Conservation (phyloP, 2,329 filamentous ascomycete genomes). For the Ceratocystis huliohia region DNA sequence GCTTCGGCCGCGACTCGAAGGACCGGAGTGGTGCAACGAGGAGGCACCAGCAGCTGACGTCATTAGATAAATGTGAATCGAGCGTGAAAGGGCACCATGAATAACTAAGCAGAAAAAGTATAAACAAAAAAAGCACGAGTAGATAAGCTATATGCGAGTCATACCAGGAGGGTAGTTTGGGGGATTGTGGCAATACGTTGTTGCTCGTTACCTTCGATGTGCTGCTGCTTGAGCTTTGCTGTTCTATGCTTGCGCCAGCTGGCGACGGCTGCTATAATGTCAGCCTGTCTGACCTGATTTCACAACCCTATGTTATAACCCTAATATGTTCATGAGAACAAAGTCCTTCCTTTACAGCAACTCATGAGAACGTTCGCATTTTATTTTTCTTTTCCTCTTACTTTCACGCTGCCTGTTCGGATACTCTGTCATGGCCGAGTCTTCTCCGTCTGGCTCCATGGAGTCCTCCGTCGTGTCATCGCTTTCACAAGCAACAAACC, state of each 20-base stretch:
- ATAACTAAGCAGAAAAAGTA: neutral
- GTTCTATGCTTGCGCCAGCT: neutral
- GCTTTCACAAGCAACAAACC: conserved; percentile 37
- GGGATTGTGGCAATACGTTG: conserved; percentile 26
- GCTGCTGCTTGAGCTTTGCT: neutral
- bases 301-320: neutral
- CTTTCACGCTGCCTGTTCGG: too few relatives aligned
- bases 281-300: too few relatives aligned
- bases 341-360: neutral
- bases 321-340: neutral
- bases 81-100: neutral
- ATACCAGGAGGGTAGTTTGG: conserved; percentile 23
- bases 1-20: conserved; percentile 29
- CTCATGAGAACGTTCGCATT: too few relatives aligned
- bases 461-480: neutral
- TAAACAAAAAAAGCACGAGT: conserved; percentile 20
- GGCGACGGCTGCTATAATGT: neutral
- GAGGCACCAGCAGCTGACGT: conserved; percentile 20
- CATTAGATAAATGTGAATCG: conserved; percentile 21
- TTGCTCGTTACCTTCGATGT: neutral
- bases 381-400: too few relatives aligned
- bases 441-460: too few relatives aligned
- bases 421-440: too few relatives aligned
- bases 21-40: conserved; percentile 12
- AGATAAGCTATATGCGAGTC: conserved; percentile 9